Percentiles rank a stretch among this genome's conserved stretches.
These are phyloP conservation scores for Quercus agrifolia DNA, from an alignment of 306 rosid species.

Conservation along the genomic window DNA sequence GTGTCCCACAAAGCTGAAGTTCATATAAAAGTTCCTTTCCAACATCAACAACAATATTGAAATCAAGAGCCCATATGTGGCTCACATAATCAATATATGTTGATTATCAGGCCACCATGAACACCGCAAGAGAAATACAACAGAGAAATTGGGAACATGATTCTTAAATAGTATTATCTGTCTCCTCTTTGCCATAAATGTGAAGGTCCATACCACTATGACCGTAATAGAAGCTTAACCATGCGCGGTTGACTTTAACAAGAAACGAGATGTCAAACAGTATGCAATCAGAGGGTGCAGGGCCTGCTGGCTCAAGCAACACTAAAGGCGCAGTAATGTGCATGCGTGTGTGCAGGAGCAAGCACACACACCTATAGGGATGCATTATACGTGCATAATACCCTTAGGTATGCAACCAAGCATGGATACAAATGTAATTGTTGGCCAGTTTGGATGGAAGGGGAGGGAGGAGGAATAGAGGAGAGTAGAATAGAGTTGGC, in stretches of 20 bases:
- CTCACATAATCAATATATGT: neutral
- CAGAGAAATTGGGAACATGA: neutral
- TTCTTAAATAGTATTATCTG: neutral
- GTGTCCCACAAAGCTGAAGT: neutral
- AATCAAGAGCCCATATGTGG: conserved; percentile 20
- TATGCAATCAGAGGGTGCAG: neutral
- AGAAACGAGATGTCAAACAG: neutral
- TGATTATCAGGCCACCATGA: conserved; percentile 10
- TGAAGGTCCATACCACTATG: conserved; percentile 7
- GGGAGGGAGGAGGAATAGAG: too few species aligned
- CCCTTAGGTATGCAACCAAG: neutral
- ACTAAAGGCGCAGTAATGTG: neutral
- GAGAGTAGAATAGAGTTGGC: too few species aligned
- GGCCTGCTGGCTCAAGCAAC: neutral
- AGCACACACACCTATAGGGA: neutral
- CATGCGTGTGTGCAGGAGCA: neutral
- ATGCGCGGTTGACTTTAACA: neutral
- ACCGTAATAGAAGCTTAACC: conserved; percentile 1
- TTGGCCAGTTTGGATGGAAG: too few species aligned
- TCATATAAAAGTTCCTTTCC: neutral
- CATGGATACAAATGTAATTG: neutral
- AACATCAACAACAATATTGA: neutral
- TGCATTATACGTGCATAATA: neutral
- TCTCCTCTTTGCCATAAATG: conserved; percentile 14
- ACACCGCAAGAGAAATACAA: neutral